A percentile compares a stretch with the other conserved stretches of the same genome.
Conservation (phyloP, 495 filamentous ascomycete species). For the Hypoxylon cercidicola region DNA sequence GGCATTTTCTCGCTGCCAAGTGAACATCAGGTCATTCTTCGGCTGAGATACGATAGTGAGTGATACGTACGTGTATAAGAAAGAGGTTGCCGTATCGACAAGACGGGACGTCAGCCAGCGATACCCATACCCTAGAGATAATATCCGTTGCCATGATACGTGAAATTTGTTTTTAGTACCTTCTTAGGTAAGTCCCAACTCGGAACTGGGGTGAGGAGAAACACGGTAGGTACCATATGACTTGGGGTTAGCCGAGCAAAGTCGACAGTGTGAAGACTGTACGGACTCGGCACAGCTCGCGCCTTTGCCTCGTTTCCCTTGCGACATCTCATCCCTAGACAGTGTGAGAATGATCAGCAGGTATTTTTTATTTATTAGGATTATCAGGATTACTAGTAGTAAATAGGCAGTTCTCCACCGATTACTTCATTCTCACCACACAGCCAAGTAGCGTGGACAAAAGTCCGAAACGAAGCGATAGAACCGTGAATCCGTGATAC, state of each 20-base stretch:
- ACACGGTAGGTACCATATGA: slow-evolving; percentile 5
- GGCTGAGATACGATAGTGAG: background rate
- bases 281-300: background rate
- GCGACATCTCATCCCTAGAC: background rate
- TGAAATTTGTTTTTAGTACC: slow-evolving; percentile 25
- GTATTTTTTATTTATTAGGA: slow-evolving; percentile 1
- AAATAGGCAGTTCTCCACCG: slow-evolving; percentile 36
- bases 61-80: background rate
- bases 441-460: slow-evolving; percentile 33
- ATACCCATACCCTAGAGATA: slow-evolving; percentile 22
- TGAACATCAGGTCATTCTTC: too few species aligned
- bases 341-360: background rate
- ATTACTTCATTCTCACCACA: slow-evolving; percentile 45
- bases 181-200: slow-evolving; percentile 30
- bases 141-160: slow-evolving; percentile 34
- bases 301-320: background rate
- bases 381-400: slow-evolving; percentile 14
- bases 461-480: slow-evolving; percentile 38
- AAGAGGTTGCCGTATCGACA: slow-evolving; percentile 26
- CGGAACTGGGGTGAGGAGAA: slow-evolving; percentile 4
- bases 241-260: background rate
- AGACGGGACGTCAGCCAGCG: slow-evolving; percentile 4
- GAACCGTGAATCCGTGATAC: slow-evolving; percentile 36
- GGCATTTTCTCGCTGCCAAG: too few species aligned
- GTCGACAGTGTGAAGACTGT: background rate